Base-by-base conservation (phyloP, 164 flowering plant genomes). In the Saururus chinensis region DNA sequence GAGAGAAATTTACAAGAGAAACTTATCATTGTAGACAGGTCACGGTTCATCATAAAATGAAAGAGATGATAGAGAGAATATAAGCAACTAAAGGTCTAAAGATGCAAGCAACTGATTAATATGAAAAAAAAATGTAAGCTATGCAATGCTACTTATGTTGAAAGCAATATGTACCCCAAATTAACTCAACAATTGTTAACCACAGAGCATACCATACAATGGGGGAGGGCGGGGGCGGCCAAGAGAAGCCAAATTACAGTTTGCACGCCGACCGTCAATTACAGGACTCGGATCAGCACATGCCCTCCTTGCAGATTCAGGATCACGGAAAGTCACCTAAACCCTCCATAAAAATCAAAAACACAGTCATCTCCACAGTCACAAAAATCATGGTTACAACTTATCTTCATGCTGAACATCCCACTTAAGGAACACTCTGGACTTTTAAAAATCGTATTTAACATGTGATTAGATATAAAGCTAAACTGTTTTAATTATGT, bases 251-350 rank as follows among this genome's bases (percentile, higher is more conserved):
- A 92, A 77, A 79, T 92, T 92, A 72, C 98, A 92, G 70, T 92
- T 88, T 1, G 96, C 95, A 49, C 92, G 76, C 53, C 96, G 76
- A 10, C 98, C 98, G 73, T 92, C 95, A 66, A 92, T 92, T 60
- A 84, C 64, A 37, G 98, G 98, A 63, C 80, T 74, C 22, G 96
- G 92, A 79, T 92, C 92, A 70, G 75, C 79, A 65, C 96, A 88
- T 19, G 98, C 95, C 69, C 88, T 84, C 79, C 76, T 84, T n/a
- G 98, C 95, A 68, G 92, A 78, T 56, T 92, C 95, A 19, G 92
- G 84, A 55, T 87, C 90, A 53, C 86, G 84, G 77, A 92, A 92
- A 75, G 96, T 92, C 76, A 92, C 98, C 98, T 92, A 84, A 75
- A 76, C 80, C 86, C 77, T 86, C 85, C 79, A 67, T 75, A 62